Evolutionary conservation across 2,329 filamentous ascomycete species (phyloP).

Genomic region (Nemania abortiva): DNA sequence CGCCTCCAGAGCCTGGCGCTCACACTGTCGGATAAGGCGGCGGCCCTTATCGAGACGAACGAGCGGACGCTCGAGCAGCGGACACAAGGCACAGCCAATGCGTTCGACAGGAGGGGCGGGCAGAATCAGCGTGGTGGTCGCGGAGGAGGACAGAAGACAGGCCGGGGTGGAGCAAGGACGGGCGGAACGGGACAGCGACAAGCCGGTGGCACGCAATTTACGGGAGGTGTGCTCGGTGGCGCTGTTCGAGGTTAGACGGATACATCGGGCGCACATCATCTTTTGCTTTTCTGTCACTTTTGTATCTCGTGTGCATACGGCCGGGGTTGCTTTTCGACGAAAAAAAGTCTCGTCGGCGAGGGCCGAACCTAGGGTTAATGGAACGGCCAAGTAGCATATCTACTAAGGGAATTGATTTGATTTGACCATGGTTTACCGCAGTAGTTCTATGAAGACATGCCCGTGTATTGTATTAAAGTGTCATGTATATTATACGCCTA

Average conservation of each 20-base stretch:
- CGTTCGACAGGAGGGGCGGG: constrained; percentile 92
- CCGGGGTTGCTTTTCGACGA: constrained; percentile 44
- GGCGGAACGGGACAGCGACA: constrained; percentile 75
- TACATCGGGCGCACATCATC: constrained; percentile 35
- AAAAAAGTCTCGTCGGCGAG: constrained; percentile 42
- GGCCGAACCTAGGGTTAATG: constrained; percentile 40
- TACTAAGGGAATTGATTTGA: constrained; percentile 44
- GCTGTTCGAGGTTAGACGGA: constrained; percentile 68
- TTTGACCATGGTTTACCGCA: constrained; percentile 26
- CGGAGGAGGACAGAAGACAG: constrained; percentile 68
- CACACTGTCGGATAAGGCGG: constrained; percentile 95
- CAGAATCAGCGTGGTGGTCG: constrained; percentile 72
- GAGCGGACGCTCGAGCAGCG: constrained; percentile 97
- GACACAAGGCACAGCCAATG: constrained; percentile 94
- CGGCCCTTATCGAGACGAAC: constrained; percentile 94
- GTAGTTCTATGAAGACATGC: background rate
- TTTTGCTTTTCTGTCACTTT: constrained; percentile 45
- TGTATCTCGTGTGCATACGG: constrained; percentile 49
- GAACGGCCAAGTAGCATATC: constrained; percentile 40
- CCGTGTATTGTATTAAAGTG: background rate
- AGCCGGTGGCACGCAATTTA: constrained; percentile 82
- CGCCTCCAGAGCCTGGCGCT: constrained; percentile 95
- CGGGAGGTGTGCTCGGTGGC: constrained; percentile 80
- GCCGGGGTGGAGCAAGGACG: constrained; percentile 53
- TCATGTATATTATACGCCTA: background rate